Evolutionary conservation across 805 yeast genomes (phyloP).

Genomic region (Phaffomyces antillensis): DNA sequence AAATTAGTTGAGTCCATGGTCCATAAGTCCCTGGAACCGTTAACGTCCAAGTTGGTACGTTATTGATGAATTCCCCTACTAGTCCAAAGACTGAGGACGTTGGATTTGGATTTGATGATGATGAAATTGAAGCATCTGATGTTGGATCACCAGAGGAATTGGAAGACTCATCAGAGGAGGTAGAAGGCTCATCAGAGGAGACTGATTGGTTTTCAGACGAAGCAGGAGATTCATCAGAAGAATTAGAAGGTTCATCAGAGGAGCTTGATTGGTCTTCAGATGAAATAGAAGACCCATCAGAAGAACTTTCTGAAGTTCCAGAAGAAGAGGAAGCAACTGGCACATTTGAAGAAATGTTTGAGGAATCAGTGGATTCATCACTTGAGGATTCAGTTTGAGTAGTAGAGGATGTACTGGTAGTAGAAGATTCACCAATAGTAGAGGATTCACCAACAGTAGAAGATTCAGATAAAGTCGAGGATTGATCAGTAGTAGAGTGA

Average conservation of each 20-base stretch:
- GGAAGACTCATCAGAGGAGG: neutral
- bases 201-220: neutral
- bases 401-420: too few species aligned
- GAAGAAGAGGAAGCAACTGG: too few species aligned
- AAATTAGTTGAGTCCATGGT: conserved; percentile 14
- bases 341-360: too few species aligned
- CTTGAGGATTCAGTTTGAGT: too few species aligned
- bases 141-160: neutral
- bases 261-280: neutral
- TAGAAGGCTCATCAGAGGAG: neutral
- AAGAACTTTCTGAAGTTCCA: too few species aligned
- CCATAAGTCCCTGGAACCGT: conserved; percentile 15
- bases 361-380: too few species aligned
- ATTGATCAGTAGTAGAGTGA: too few species aligned
- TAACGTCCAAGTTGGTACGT: conserved; percentile 10
- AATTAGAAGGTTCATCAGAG: neutral
- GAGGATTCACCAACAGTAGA: too few species aligned
- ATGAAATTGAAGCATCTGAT: neutral
- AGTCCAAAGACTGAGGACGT: neutral
- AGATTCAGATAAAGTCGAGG: too few species aligned
- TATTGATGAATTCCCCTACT: conserved; percentile 6
- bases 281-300: neutral
- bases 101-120: neutral
- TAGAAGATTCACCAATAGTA: too few species aligned
- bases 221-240: neutral